Conservation (phyloP, 768 basidiomycete species). For the Podaxis mareebaensis region DNA sequence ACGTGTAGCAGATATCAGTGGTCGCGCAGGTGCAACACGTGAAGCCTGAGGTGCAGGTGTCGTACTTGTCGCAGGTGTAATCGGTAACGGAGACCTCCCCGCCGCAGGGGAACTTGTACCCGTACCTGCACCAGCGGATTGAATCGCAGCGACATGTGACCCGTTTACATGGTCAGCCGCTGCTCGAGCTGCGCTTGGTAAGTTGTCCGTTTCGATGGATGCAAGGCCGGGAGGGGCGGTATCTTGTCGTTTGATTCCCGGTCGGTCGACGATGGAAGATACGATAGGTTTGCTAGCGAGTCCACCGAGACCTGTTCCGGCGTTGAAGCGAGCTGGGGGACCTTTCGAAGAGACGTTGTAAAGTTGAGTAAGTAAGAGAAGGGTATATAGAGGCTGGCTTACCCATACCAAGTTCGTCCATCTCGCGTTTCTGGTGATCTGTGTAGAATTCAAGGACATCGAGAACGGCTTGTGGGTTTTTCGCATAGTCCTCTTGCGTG, state of each 20-base stretch:
- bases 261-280: conserved; percentile 23
- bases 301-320: conserved; percentile 90
- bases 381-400: conserved; percentile 22
- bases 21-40: conserved; percentile 31
- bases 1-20: conserved; percentile 49
- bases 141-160: conserved; percentile 38
- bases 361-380: conserved; percentile 9
- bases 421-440: conserved; percentile 93
- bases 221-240: conserved; percentile 43
- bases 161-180: conserved; percentile 68
- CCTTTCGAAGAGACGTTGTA: conserved; percentile 28
- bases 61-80: neutral
- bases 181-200: conserved; percentile 49
- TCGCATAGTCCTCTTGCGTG: conserved; percentile 96
- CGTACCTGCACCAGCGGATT: conserved; percentile 25
- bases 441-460: conserved; percentile 99
- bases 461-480: conserved; percentile 95
- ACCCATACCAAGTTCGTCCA: conserved; percentile 54
- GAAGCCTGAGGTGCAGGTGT: conserved; percentile 29
- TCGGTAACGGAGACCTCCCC: conserved; percentile 28
- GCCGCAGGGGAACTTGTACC: conserved; percentile 7
- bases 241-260: conserved; percentile 38
- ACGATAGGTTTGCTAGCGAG: conserved; percentile 38
- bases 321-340: conserved; percentile 81
- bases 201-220: conserved; percentile 41